These are phyloP conservation scores for Pichia paraexigua DNA, from an alignment of 805 yeast species.

Conservation along the genomic window DNA sequence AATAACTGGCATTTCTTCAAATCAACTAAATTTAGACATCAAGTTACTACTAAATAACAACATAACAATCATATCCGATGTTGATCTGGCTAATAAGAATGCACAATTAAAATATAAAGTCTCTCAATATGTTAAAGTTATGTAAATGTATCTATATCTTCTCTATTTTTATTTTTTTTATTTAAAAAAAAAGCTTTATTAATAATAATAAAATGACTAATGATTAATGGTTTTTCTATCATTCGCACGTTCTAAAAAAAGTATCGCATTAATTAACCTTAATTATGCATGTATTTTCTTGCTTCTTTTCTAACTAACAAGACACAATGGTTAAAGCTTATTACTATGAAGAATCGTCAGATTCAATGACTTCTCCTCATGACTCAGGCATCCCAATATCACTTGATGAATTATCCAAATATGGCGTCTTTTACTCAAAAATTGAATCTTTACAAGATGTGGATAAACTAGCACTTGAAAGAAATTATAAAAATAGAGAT, in stretches of 20 bases:
- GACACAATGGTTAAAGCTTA: constrained; percentile 28
- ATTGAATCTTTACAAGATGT: constrained; percentile 48
- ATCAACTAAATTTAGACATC: neutral
- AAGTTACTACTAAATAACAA: neutral
- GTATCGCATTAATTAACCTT: no score
- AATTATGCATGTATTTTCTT: no score
- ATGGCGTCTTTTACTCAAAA: constrained; percentile 65
- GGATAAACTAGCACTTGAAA: constrained; percentile 54
- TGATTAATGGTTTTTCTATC: neutral
- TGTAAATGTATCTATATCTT: neutral
- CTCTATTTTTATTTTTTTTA: no score
- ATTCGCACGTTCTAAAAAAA: no score
- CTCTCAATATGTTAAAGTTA: neutral
- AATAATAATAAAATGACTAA: neutral
- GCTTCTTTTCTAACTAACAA: neutral
- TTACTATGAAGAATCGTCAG: constrained; percentile 52
- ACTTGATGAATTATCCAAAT: constrained; percentile 37
- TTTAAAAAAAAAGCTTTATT: no score
- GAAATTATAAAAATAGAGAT: constrained; percentile 79
- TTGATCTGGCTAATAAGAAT: neutral
- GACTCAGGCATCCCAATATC: constrained; percentile 57
- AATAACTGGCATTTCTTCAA: constrained; percentile 2
- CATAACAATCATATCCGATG: neutral
- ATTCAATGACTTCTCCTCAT: constrained; percentile 59
- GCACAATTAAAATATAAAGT: neutral